phyloP scores from a whole-genome alignment of 2,329 filamentous ascomycete genomes.

The Orbilia quercus region DNA sequence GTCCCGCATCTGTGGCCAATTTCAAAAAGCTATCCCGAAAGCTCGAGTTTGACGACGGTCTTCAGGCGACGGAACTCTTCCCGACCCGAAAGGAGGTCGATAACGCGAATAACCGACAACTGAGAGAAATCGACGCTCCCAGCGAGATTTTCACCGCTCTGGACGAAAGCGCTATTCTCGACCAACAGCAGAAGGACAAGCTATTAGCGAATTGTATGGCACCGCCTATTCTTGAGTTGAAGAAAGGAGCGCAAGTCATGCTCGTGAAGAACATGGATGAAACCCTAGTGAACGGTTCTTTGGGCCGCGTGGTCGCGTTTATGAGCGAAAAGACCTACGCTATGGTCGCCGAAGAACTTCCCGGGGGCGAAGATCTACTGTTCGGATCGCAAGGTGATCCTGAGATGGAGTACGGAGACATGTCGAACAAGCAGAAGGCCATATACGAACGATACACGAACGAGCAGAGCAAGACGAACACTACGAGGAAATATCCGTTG shows the following conservation, averaged over 20 bases:
- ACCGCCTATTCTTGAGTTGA: constrained; percentile 80
- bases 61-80: constrained; percentile 90
- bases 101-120: constrained; percentile 79
- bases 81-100: constrained; percentile 92
- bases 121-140: constrained; percentile 77
- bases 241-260: constrained; percentile 96
- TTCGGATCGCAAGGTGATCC: constrained; percentile 63
- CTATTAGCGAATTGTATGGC: constrained; percentile 93
- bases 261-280: constrained; percentile 99
- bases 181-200: constrained; percentile 77
- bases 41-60: constrained; percentile 76
- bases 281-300: constrained; percentile 88
- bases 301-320: constrained; percentile 85
- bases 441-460: constrained; percentile 65
- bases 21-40: constrained; percentile 80
- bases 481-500: constrained; percentile 76
- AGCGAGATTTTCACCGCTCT: constrained; percentile 75
- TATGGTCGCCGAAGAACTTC: constrained; percentile 64
- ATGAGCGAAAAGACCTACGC: constrained; percentile 76
- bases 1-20: constrained; percentile 76
- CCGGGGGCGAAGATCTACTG: constrained; percentile 66
- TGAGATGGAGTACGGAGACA: constrained; percentile 13
- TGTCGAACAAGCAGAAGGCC: constrained; percentile 63
- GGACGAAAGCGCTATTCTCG: constrained; percentile 75
- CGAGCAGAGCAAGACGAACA: constrained; percentile 67